Evolutionary conservation across 768 basidiomycete genomes (phyloP).

Genomic region (Chalciporus piperatus): DNA sequence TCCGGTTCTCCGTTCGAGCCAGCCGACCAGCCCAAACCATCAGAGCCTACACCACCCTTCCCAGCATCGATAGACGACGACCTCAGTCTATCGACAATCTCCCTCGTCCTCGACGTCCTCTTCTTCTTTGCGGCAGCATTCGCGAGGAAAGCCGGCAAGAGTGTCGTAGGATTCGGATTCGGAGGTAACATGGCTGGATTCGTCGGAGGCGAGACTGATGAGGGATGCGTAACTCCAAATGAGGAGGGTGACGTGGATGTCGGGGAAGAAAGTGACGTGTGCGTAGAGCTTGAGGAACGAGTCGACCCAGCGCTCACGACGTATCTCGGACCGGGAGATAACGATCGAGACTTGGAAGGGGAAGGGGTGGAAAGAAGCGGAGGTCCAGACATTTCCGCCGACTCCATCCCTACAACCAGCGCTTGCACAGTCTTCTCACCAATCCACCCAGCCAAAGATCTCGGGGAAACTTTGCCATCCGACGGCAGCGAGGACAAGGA

Average conservation of each 20-base stretch:
- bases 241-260: slow-evolving; percentile 7
- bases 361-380: not conserved
- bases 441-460: not conserved
- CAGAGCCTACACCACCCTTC: slow-evolving; percentile 6
- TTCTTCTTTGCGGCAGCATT: slow-evolving; percentile 20
- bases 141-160: slow-evolving; percentile 26
- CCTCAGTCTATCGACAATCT: slow-evolving; percentile 28
- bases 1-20: slow-evolving; percentile 11
- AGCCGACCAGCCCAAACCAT: slow-evolving; percentile 16
- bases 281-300: slow-evolving; percentile 10
- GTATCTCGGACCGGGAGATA: slow-evolving; percentile 13
- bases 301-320: slow-evolving; percentile 4
- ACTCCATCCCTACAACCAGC: not conserved
- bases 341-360: slow-evolving; percentile 14
- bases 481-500: slow-evolving; percentile 16
- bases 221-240: slow-evolving; percentile 7
- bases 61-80: slow-evolving; percentile 25
- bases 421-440: not conserved
- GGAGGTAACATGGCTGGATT: not conserved
- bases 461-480: slow-evolving; percentile 1
- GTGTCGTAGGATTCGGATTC: slow-evolving; percentile 9
- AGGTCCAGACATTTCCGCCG: not conserved
- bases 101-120: slow-evolving; percentile 27
- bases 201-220: slow-evolving; percentile 6
- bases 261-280: slow-evolving; percentile 8